phyloP scores from a whole-genome alignment of 2,329 filamentous ascomycete species.

The Diaporthe amygdali region DNA sequence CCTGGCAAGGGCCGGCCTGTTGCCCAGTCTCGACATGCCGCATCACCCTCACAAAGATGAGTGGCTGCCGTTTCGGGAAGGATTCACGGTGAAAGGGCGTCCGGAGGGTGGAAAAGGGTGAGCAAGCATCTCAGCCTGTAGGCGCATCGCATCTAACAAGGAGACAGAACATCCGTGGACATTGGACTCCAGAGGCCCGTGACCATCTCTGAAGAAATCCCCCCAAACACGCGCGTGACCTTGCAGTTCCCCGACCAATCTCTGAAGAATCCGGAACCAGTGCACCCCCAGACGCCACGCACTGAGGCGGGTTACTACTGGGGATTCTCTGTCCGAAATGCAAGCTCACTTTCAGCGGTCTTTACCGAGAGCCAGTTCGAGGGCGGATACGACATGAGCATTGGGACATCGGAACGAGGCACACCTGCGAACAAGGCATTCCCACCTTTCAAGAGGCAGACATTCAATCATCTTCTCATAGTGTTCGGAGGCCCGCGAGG shows the following conservation, averaged over 20 bases:
- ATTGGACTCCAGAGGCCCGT: constrained; percentile 61
- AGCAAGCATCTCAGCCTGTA: not conserved
- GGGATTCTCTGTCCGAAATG: constrained; percentile 77
- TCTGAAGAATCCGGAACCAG: constrained; percentile 58
- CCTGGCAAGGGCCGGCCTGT: constrained; percentile 71
- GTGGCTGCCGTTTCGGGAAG: constrained; percentile 81
- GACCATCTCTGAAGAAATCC: constrained; percentile 65
- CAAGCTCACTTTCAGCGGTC: constrained; percentile 69
- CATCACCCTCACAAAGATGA: constrained; percentile 80
- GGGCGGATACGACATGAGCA: constrained; percentile 80
- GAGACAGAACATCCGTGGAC: constrained; percentile 60
- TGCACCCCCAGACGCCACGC: constrained; percentile 72
- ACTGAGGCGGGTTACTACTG: constrained; percentile 84
- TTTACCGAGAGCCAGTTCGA: constrained; percentile 80
- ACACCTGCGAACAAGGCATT: constrained; percentile 53
- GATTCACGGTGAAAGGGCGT: constrained; percentile 63
- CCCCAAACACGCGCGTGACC: constrained; percentile 75
- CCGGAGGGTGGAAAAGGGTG: constrained; percentile 44
- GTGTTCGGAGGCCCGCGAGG: constrained; percentile 84
- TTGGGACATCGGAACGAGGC: constrained; percentile 84
- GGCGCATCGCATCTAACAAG: constrained; percentile 29
- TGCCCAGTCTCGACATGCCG: constrained; percentile 83
- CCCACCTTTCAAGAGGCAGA: constrained; percentile 45
- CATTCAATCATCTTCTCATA: constrained; percentile 75
- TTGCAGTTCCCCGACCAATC: constrained; percentile 64